These are phyloP conservation scores for Hericium erinaceus DNA, from an alignment of 768 basidiomycete genomes.

Conservation along the genomic window DNA sequence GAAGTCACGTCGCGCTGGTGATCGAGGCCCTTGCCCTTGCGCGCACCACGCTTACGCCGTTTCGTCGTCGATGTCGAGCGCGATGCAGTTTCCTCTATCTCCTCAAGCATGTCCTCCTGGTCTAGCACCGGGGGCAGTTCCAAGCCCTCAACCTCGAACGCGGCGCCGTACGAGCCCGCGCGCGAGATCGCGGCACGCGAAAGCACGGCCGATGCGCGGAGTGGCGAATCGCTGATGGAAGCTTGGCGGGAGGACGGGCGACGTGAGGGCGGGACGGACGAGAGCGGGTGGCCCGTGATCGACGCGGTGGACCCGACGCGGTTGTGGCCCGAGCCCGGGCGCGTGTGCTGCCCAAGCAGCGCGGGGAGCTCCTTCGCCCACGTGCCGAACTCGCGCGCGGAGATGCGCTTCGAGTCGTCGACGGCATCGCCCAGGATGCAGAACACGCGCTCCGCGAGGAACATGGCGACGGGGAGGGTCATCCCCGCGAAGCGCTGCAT, in stretches of 20 bases:
- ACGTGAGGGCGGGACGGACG: constrained; percentile 55
- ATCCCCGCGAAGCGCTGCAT: constrained; percentile 85
- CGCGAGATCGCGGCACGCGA: constrained; percentile 48
- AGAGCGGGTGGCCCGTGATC: constrained; percentile 53
- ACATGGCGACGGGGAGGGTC: constrained; percentile 79
- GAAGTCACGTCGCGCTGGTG: constrained; percentile 15
- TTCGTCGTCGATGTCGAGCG: constrained; percentile 55
- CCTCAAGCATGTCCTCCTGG: constrained; percentile 18
- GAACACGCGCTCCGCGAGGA: constrained; percentile 79
- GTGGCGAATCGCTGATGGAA: constrained; percentile 31
- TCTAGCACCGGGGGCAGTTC: constrained; percentile 18
- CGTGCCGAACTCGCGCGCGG: constrained; percentile 73
- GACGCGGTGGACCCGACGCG: constrained; percentile 55
- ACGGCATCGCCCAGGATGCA: constrained; percentile 61
- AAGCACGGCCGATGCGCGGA: constrained; percentile 43
- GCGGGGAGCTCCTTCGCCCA: constrained; percentile 83
- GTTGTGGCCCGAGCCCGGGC: constrained; percentile 30
- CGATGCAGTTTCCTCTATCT: constrained; percentile 32
- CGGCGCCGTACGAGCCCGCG: constrained; percentile 45
- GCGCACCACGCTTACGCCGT: constrained; percentile 74
- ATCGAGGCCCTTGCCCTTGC: constrained; percentile 65
- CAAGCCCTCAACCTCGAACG: constrained; percentile 12
- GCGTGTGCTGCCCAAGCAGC: constrained; percentile 39
- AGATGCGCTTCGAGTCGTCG: constrained; percentile 53
- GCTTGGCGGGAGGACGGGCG: constrained; percentile 64